Evolutionary conservation across 1,284 basidiomycete species (phyloP).

Genomic region (Naganishia sp.): DNA sequence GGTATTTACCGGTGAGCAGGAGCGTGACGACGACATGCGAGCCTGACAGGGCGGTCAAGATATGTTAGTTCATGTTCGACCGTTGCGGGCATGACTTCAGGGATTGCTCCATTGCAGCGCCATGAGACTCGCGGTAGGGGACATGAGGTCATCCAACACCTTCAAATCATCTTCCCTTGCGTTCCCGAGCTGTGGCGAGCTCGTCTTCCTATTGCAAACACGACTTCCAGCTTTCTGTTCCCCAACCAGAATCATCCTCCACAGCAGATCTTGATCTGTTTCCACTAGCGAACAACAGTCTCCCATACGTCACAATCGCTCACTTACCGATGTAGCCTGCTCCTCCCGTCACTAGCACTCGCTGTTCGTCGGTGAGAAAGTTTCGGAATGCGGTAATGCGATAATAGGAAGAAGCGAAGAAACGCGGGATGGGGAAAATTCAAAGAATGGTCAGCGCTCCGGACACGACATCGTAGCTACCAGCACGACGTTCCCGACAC

Average conservation of each 20-base stretch:
- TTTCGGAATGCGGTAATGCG: neutral
- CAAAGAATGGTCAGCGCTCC: conserved; percentile 1
- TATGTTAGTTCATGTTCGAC: too few relatives aligned
- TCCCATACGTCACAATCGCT: conserved; percentile 11
- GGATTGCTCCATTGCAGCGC: too few relatives aligned
- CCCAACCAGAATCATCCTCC: neutral
- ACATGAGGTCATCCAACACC: neutral
- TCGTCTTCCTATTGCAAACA: neutral
- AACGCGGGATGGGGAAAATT: neutral
- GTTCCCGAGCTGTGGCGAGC: too few relatives aligned
- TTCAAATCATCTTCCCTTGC: neutral
- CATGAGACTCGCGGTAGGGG: too few relatives aligned
- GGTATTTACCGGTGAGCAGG: conserved; percentile 82
- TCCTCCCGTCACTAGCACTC: conserved; percentile 58
- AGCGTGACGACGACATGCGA: conserved; percentile 87
- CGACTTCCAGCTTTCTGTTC: neutral
- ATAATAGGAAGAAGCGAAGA: neutral
- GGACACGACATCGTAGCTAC: neutral
- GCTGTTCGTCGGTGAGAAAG: conserved; percentile 33
- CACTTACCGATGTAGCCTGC: conserved; percentile 77
- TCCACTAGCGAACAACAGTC: too few relatives aligned
- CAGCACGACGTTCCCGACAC: neutral
- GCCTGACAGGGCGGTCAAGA: conserved; percentile 57
- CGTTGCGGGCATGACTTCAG: too few relatives aligned
- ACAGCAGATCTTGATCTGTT: too few relatives aligned